Evolutionary conservation across 73 alveolate species (phyloP).

Genomic region (Paramecium sonneborni): DNA sequence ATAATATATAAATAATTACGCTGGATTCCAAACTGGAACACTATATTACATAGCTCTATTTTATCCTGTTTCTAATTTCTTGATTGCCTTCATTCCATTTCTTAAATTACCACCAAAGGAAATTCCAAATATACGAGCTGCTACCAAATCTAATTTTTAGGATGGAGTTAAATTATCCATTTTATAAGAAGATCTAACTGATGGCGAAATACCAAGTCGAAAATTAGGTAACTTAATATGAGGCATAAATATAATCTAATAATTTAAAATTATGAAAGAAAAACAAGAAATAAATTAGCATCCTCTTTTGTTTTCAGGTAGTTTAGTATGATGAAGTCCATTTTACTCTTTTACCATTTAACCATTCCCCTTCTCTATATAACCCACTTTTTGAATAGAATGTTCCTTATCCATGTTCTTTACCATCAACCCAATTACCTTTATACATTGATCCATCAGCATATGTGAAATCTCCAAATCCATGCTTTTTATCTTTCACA

Average conservation of each 20-base stretch:
- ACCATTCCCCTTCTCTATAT: constrained; percentile 58
- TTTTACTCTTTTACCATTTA: constrained; percentile 54
- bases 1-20: neutral
- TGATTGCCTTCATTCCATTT: constrained; percentile 32
- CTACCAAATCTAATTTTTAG: constrained; percentile 2
- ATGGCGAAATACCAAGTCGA: constrained; percentile 8
- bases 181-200: neutral
- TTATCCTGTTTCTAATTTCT: neutral
- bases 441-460: constrained; percentile 51
- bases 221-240: constrained; percentile 25
- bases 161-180: neutral
- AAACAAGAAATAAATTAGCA: constrained; percentile 5
- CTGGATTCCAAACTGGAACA: constrained; percentile 47
- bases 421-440: constrained; percentile 55
- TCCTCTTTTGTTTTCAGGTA: neutral
- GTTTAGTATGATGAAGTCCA: constrained; percentile 55
- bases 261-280: neutral
- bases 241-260: neutral
- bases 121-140: constrained; percentile 11
- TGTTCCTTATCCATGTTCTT: constrained; percentile 61
- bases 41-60: constrained; percentile 25
- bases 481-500: constrained; percentile 49
- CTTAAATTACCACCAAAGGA: constrained; percentile 54
- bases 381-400: neutral
- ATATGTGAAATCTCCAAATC: constrained; percentile 50